These are phyloP conservation scores for Candida ulmi DNA, from an alignment of 805 yeast genomes.

Conservation along the genomic window DNA sequence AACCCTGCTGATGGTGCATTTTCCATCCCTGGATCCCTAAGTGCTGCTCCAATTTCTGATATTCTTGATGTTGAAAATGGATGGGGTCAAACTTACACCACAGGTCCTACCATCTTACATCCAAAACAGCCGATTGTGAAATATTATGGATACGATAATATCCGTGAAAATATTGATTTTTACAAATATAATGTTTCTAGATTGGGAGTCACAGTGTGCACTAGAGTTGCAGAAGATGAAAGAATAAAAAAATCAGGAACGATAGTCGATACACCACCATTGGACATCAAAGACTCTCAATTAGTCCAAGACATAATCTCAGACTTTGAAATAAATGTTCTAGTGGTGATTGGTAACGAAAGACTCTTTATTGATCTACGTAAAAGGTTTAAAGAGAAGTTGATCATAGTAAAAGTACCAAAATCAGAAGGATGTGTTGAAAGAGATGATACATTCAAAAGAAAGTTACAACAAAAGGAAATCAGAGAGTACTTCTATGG, in stretches of 20 bases:
- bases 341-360: slow-evolving; percentile 76
- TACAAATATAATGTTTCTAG: slow-evolving; percentile 22
- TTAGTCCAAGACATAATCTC: slow-evolving; percentile 52
- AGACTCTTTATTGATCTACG: slow-evolving; percentile 57
- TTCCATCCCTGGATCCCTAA: slow-evolving; percentile 74
- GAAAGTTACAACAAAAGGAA: slow-evolving; percentile 69
- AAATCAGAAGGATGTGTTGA: slow-evolving; percentile 76
- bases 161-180: slow-evolving; percentile 41
- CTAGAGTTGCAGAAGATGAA: slow-evolving; percentile 46
- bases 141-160: slow-evolving; percentile 65
- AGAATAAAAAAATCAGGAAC: slow-evolving; percentile 45
- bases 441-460: slow-evolving; percentile 57
- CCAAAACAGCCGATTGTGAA: slow-evolving; percentile 89
- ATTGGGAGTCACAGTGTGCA: slow-evolving; percentile 30
- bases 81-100: slow-evolving; percentile 75
- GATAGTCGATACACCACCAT: slow-evolving; percentile 71
- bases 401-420: slow-evolving; percentile 49
- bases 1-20: slow-evolving; percentile 71
- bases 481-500: slow-evolving; percentile 93
- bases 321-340: slow-evolving; percentile 50
- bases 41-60: slow-evolving; percentile 82
- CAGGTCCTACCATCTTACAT: slow-evolving; percentile 71
- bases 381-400: slow-evolving; percentile 39
- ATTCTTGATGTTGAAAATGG: slow-evolving; percentile 69
- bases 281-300: slow-evolving; percentile 42